Evolutionary conservation across 1,139 yeast genomes (phyloP), one percentile per base, ranked within the genome.

Genomic region (Geotrichum histeridarum): DNA sequence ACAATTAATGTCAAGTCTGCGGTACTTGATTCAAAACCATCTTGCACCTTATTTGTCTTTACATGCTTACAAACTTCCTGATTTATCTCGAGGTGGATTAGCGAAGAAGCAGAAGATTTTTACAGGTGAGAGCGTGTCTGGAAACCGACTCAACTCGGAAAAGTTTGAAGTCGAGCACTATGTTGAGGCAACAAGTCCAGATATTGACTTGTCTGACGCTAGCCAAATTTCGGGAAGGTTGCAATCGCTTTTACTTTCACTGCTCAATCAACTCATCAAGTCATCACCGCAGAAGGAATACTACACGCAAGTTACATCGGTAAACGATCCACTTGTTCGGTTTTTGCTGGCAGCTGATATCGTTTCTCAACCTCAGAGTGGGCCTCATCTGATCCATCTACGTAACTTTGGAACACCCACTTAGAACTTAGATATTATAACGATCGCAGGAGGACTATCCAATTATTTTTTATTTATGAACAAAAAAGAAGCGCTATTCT

Each of bases 341-440:
- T 36, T 45, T 8, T 22, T 45, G 41, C 49, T 45, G 11, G 41
- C 49, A 22, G 30, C 33, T 17, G 49, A 45, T 6, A 41, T 36
- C n/a, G 49, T 36, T 17, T 12, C 22, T 12, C 49, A 45, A 30
- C 41, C 41, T 9, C 15, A 33, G 12, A 41, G 31, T 5, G 15
- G 22, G 7, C 41, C 49, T 12, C 31, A 45, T 17, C 15, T 45
- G 32, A 18, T 45, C 14, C 41, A 36, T 32, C 49, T 45, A 1
- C 49, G 49, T 9, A 17, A 44, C 9, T 44, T 44, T 33, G 48
- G 39, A 8, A 37, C 18, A 17, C 17, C 39, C 17, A n/a, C 15
- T 14, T 18, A n/a, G 42, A 9, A n/a, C 18, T 2, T 17, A 22
- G 27, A 22, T 22, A 22, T 22, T 22, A 22, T 22, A 22, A 22